Evolutionary conservation across 2,329 filamentous ascomycete species (phyloP).

Genomic region (Colletotrichum higginsianum): DNA sequence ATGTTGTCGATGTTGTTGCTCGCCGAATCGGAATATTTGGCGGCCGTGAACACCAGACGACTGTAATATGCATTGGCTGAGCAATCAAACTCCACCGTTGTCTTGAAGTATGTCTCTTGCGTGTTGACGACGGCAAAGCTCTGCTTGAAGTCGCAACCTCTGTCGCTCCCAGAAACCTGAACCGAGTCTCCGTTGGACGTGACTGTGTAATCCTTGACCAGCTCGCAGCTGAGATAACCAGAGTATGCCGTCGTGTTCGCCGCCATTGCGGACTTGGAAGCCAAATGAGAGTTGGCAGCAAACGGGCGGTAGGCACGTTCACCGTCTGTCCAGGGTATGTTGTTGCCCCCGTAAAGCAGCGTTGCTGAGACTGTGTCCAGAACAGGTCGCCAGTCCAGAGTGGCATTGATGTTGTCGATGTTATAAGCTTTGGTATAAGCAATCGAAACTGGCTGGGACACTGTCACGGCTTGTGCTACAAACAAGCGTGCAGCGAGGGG

Average conservation of each 20-base stretch:
- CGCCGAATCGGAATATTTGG: background rate
- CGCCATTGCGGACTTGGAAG: background rate
- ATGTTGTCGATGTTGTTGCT: conserved; percentile 1
- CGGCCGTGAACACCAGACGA: conserved; percentile 18
- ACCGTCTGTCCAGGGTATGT: conserved; percentile 13
- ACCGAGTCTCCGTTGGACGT: background rate
- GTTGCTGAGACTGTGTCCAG: conserved; percentile 13
- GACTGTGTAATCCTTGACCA: conserved; percentile 14
- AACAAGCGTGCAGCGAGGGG: conserved; percentile 21
- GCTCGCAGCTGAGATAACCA: conserved; percentile 18
- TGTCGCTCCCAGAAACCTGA: background rate
- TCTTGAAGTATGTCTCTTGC: conserved; percentile 15
- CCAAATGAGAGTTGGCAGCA: background rate
- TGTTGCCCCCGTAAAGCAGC: conserved; percentile 5
- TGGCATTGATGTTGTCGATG: conserved; percentile 3
- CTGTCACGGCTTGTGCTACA: conserved; percentile 1
- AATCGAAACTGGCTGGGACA: background rate
- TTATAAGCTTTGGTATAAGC: background rate
- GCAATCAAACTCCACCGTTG: conserved; percentile 5
- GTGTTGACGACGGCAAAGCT: background rate
- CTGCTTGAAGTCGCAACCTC: conserved; percentile 18
- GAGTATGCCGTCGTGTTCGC: conserved; percentile 21
- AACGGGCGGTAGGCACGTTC: conserved; percentile 19
- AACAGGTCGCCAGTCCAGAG: conserved; percentile 22
- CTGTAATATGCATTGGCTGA: conserved; percentile 18